A percentile compares a stretch with the other conserved stretches of the same genome.
Conservation (phyloP, 108 stramenopile genomes). For the Halocafeteria seosinensis region DNA sequence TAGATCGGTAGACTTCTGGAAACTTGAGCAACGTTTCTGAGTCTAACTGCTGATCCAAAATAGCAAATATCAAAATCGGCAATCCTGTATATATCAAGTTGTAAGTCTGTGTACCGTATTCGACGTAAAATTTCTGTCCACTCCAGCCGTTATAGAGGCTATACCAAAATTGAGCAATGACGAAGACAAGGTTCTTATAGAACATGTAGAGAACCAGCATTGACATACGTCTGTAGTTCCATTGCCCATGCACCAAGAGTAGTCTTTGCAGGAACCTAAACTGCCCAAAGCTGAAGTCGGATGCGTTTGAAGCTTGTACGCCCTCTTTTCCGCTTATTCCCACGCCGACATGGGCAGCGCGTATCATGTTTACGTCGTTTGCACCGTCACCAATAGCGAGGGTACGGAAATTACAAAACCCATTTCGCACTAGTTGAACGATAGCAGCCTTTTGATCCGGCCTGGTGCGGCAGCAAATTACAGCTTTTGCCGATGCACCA, state of each 20-base stretch:
- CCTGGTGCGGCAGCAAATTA: constrained; percentile 26
- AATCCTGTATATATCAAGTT: constrained; percentile 60
- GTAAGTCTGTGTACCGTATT: constrained; percentile 14
- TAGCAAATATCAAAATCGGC: constrained; percentile 63
- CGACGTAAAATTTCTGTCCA: constrained; percentile 10
- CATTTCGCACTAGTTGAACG: constrained; percentile 31
- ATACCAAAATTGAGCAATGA: constrained; percentile 51
- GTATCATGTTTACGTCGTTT: constrained; percentile 46
- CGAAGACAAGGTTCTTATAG: constrained; percentile 88
- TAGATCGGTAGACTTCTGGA: background rate
- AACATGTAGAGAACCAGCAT: constrained; percentile 79
- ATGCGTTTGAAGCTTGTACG: constrained; percentile 36
- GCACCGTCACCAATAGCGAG: constrained; percentile 45
- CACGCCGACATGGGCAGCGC: constrained; percentile 39
- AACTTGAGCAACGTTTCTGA: background rate
- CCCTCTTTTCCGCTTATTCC: constrained; percentile 39
- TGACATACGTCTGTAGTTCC: constrained; percentile 71
- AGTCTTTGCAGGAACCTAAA: constrained; percentile 69
- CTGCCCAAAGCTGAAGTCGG: constrained; percentile 71
- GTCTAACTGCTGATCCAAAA: constrained; percentile 68
- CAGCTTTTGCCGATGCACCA: background rate
- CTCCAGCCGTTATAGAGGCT: background rate
- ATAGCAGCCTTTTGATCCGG: constrained; percentile 38
- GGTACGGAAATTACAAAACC: constrained; percentile 16
- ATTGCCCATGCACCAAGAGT: constrained; percentile 81